Base-by-base conservation (phyloP, 345 rosid genomes). In the Camelina sativa region DNA sequence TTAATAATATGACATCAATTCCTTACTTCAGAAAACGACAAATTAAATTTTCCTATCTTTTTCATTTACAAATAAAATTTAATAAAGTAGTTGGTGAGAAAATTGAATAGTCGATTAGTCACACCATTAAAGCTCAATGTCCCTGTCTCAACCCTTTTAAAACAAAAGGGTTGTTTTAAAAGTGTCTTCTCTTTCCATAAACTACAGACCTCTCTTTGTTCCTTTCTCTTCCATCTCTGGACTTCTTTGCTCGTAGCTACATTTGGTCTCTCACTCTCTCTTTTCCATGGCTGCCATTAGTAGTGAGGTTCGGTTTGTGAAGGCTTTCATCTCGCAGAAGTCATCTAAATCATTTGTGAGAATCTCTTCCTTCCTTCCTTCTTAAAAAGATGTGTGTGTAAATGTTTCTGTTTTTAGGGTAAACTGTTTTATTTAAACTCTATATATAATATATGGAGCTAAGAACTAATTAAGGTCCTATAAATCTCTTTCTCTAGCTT, bases 291-390 rank as follows among this genome's bases (percentile, higher is more conserved):
- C 57, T 46, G 65, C 7, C n/a, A 23, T 22, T 46, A 22, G 5
- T 46, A 22, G 8, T 46, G 65, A 34, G 23, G 71, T 23, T 10
- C 32, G 12, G 44, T 74, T 74, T 47, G 1, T 74, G 15, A 57
- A 37, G 52, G 32, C 23, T 48, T 74, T 57, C 66, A 13, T 25
- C 66, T 66, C 61, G 37, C 10, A 51, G 7, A 48, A 10, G 2
- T 72, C 68, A 12, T 61, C 61, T 50, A 23, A 20, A 59, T 34
- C 66, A 34, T 47, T 59, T 5, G 48, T 59, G 63, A 58, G 74
- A 32, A 20, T 32, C 0, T 44, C 20, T 40, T 1, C 11, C 30
- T 41, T 41, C 28, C 30, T 12, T 52, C 63, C 28, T 13, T 62
- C 16, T 62, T 25, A 7, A 34, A 8, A 41, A 5, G 34, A 7